Conservation (phyloP, 2,329 filamentous ascomycete species). For the Arachnomyces sp. region DNA sequence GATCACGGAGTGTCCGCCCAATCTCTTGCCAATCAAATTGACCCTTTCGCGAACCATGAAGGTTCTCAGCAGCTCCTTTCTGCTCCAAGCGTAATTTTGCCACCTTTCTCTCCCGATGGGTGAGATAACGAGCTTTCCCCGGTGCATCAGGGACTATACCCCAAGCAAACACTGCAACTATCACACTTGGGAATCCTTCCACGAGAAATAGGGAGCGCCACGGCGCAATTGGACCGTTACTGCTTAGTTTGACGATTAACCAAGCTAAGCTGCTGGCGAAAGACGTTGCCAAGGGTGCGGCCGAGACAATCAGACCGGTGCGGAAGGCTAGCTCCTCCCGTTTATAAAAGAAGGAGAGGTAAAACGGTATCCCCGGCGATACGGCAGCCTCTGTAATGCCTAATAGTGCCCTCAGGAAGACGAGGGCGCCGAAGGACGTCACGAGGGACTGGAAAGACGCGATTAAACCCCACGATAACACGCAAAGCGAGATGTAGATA, state of each 20-base stretch:
- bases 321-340: conserved; percentile 70
- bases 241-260: conserved; percentile 63
- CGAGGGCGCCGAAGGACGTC: conserved; percentile 53
- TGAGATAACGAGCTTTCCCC: conserved; percentile 55
- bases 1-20: conserved; percentile 52
- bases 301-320: conserved; percentile 79
- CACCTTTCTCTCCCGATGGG: conserved; percentile 56
- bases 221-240: conserved; percentile 59
- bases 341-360: conserved; percentile 55
- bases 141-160: conserved; percentile 68
- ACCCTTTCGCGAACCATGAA: conserved; percentile 20
- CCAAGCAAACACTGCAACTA: conserved; percentile 68
- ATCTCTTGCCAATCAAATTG: conserved; percentile 51
- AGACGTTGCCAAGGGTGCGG: conserved; percentile 51
- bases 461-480: conserved; percentile 69
- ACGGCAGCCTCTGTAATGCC: conserved; percentile 56
- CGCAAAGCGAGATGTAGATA: conserved; percentile 51
- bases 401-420: conserved; percentile 35
- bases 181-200: conserved; percentile 74
- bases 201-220: conserved; percentile 81
- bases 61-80: conserved; percentile 30
- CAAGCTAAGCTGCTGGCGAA: conserved; percentile 71
- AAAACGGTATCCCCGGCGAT: conserved; percentile 55
- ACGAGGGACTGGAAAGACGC: conserved; percentile 65
- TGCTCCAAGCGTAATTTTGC: conserved; percentile 59